These are phyloP conservation scores for Rhododendron ovatum DNA, from an alignment of 148 eudicot genomes.

Conservation along the genomic window DNA sequence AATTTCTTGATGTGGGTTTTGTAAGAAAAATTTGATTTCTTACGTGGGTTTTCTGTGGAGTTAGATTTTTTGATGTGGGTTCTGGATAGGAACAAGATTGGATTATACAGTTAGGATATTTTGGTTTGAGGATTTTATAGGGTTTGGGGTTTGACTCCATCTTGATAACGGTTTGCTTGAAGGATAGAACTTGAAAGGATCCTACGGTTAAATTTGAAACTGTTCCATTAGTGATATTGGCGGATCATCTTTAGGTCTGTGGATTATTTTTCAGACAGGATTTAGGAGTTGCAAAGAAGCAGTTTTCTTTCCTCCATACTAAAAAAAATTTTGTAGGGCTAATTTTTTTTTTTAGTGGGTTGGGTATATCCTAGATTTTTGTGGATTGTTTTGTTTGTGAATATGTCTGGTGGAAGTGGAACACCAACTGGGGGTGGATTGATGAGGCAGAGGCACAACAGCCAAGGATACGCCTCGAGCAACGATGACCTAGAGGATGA, in stretches of 20 bases:
- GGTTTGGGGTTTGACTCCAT: conserved; percentile 7
- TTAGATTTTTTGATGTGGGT: conserved; percentile 3
- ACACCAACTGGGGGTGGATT: conserved; percentile 60
- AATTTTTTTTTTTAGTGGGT: background rate
- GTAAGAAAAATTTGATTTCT: background rate
- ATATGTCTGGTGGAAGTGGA: conserved; percentile 87
- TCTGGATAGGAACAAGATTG: conserved; percentile 1
- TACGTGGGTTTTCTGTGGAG: too few species aligned
- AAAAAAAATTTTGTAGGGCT: background rate
- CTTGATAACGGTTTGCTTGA: background rate
- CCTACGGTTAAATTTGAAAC: background rate
- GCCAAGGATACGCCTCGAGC: conserved; percentile 80
- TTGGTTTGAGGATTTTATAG: background rate
- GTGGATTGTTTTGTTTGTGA: conserved; percentile 12
- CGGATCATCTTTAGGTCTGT: background rate
- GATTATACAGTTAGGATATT: background rate
- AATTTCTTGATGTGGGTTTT: conserved; percentile 24
- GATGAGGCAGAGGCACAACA: conserved; percentile 81
- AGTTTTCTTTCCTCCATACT: background rate
- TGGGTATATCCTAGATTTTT: background rate
- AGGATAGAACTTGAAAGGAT: background rate
- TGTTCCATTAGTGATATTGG: conserved; percentile 2
- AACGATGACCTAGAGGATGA: conserved; percentile 89
- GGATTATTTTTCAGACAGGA: background rate
- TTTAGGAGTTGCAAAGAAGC: background rate